Evolutionary conservation across 1,284 basidiomycete species (phyloP).

Genomic region (Naganishia albida): DNA sequence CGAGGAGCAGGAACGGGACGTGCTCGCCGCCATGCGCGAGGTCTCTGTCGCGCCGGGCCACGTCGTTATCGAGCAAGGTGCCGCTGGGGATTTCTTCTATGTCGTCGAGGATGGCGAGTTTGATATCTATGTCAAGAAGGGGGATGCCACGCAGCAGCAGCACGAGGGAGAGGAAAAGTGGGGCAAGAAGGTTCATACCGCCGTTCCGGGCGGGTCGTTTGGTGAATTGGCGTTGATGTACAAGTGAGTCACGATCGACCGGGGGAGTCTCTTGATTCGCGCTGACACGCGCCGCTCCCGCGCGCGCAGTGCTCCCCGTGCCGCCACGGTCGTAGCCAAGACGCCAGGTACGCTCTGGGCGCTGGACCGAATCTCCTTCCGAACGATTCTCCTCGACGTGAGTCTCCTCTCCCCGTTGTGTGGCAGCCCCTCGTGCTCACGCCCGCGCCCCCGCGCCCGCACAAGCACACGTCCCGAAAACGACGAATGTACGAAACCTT

Average conservation of each 20-base stretch:
- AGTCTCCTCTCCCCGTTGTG: conserved; percentile 33
- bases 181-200: conserved; percentile 82
- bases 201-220: conserved; percentile 82
- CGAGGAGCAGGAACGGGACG: conserved; percentile 90
- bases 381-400: conserved; percentile 87
- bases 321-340: conserved; percentile 86
- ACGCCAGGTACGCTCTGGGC: conserved; percentile 88
- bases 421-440: not conserved
- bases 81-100: conserved; percentile 96
- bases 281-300: conserved; percentile 11
- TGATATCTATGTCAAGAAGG: conserved; percentile 75
- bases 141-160: conserved; percentile 49
- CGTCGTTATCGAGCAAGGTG: conserved; percentile 93
- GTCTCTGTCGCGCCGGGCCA: conserved; percentile 69
- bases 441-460: conserved; percentile 32
- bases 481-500: conserved; percentile 95
- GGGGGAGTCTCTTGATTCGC: not conserved
- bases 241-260: conserved; percentile 58
- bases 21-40: conserved; percentile 95
- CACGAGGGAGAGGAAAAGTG: conserved; percentile 57
- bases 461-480: conserved; percentile 70
- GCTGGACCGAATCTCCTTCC: conserved; percentile 94
- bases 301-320: conserved; percentile 74
- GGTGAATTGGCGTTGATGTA: conserved; percentile 98
- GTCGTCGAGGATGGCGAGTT: conserved; percentile 88